Evolutionary conservation across 176 grass and related monocot species (phyloP), one percentile per base, ranked within the genome.

Genomic region (Puccinellia tenuiflora): DNA sequence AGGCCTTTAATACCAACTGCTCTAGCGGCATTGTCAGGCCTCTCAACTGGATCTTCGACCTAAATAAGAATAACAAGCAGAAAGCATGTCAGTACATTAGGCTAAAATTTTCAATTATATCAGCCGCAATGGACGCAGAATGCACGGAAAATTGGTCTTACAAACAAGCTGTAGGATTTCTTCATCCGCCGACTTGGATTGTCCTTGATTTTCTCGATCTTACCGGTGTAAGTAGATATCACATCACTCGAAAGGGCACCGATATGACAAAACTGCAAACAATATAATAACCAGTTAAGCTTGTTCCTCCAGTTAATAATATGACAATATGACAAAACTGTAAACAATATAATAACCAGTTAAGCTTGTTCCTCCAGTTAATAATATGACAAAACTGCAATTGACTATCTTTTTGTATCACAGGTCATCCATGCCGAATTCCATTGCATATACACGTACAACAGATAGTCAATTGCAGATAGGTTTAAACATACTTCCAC

Each of bases 11-110:
- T 31, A 78, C 84, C 35, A 47, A 92, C 92, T 3, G 92, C 86
- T 79, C 90, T 89, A 66, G 92, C 92, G 1, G 92, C 76, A 85
- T 94, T 94, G 45, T 92, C 90, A 29, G 92, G 85, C 57, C 88
- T 88, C 84, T 94, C 87, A 81, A 92, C 84, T 66, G 92, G 90
- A 85, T 94, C 92, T 85, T 94, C 87, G 65, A 92, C 83, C 92
- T 94, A 75, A 68, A 91, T 61, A 82, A 73, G 80, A 14, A 78
- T 48, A 43, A 39, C 3, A 38, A 87, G 65, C 76, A 83, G 18
- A 65, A 51, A 7, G 45, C 45, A 64, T 76, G 75, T 87, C 61
- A 84, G 24, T 73, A 22, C 35, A 31, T 53, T 53, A 72, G 47
- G 63, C 62, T 81, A 77, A 87, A 4, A 68, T 66, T 78, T 37